A percentile compares a stretch with the other conserved stretches of the same genome.
phyloP scores from a whole-genome alignment of 257 asterid species.

The Nicotiana sylvestris region DNA sequence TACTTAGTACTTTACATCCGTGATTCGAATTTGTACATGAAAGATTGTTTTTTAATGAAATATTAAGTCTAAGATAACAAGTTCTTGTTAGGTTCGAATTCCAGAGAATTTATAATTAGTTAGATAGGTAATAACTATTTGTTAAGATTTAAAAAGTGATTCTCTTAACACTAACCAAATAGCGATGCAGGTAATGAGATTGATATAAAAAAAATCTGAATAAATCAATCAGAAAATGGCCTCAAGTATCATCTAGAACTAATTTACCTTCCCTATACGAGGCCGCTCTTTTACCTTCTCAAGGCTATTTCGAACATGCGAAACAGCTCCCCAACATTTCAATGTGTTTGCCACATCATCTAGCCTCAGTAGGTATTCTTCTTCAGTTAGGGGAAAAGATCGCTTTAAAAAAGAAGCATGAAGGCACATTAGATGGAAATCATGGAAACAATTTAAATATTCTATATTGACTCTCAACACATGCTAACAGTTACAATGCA shows the following conservation, averaged over 20 bases:
- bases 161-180: background rate
- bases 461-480: background rate
- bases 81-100: background rate
- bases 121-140: too few relatives aligned
- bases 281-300: slow-evolving; percentile 86
- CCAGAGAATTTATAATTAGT: background rate
- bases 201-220: background rate
- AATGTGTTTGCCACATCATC: slow-evolving; percentile 88
- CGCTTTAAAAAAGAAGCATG: slow-evolving; percentile 42
- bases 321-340: slow-evolving; percentile 99
- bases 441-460: background rate
- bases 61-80: too few relatives aligned
- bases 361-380: slow-evolving; percentile 90
- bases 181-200: background rate
- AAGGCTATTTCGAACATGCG: slow-evolving; percentile 80
- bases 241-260: background rate
- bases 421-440: slow-evolving; percentile 23
- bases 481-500: background rate
- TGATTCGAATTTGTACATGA: too few relatives aligned
- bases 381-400: slow-evolving; percentile 89
- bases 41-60: too few relatives aligned
- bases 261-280: slow-evolving; percentile 73
- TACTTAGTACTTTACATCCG: too few relatives aligned
- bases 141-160: background rate
- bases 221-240: background rate